Evolutionary conservation across 768 basidiomycete genomes (phyloP), one percentile per base, ranked within the genome.

Genomic region (Cubamyces sp.): DNA sequence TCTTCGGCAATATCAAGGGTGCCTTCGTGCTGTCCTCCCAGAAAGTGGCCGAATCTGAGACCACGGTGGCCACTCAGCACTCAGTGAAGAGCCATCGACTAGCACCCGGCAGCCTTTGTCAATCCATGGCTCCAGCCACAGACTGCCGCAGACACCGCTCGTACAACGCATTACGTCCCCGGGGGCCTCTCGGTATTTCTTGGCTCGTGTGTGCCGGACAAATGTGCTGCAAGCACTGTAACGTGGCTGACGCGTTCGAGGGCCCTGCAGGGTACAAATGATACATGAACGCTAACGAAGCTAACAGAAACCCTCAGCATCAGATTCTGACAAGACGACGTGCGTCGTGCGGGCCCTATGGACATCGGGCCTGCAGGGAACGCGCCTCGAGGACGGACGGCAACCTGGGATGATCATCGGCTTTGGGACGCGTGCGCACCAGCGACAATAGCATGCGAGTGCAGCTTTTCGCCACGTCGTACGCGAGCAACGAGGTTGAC

Each of bases 1-100:
- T 28, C 54, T 62, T 56, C 61, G 40, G 30, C 42, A 51, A 50
- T 55, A 56, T 62, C 54, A 45, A 46, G 61, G 61, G 61, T 51
- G 28, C 61, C 54, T 62, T 61, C 60, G 53, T 23, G 25, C 19
- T 18, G 12, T 18, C n/a, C 43, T 25, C 19, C 12, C 47, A 15
- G 30, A 57, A 19, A 14, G 16, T 3, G 46, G 12, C 26, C 21
- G 47, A 47, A 57, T 57, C 48, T 57, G 57, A 57, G 48, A 50
- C 57, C 54, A 21, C 25, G 23, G 9, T 26, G 19, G 37, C 39
- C 30, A n/a, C 51, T 23, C 51, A 21, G 39, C 16, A 11, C 15
- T 42, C 39, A 12, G 52, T 6, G 30, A n/a, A 18, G 18, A 39
- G 18, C 6, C 9, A 34, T 11, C 34, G 18, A 21, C 42, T 43